Evolutionary conservation across 768 basidiomycete species (phyloP).

Genomic region (Neoboletus subvelutipes): DNA sequence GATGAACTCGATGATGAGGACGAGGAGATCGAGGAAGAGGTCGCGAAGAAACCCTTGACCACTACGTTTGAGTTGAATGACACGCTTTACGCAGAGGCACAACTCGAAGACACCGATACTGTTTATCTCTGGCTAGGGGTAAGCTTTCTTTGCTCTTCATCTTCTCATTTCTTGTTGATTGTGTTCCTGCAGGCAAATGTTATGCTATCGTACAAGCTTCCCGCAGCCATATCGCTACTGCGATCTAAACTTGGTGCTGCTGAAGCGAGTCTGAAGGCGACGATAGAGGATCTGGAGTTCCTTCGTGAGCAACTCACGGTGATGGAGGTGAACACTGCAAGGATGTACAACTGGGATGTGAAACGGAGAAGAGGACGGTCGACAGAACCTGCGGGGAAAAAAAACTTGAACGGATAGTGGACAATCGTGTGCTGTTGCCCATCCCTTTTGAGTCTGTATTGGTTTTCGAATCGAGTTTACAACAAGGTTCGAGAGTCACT

Average conservation of each 20-base stretch:
- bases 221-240: constrained; percentile 73
- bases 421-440: neutral
- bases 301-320: constrained; percentile 92
- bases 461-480: neutral
- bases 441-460: neutral
- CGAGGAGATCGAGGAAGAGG: constrained; percentile 36
- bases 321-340: constrained; percentile 94
- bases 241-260: constrained; percentile 73
- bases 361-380: constrained; percentile 67
- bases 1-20: constrained; percentile 63
- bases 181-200: constrained; percentile 78
- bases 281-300: constrained; percentile 88
- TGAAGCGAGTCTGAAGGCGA: constrained; percentile 60
- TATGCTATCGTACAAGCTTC: constrained; percentile 91
- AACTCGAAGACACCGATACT: constrained; percentile 80
- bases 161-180: neutral
- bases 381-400: constrained; percentile 27
- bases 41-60: constrained; percentile 51
- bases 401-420: constrained; percentile 12
- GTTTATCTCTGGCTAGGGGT: constrained; percentile 98
- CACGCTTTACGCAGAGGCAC: constrained; percentile 90
- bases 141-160: constrained; percentile 32
- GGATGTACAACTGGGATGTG: constrained; percentile 97
- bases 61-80: constrained; percentile 96
- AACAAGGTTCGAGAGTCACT: too few species aligned